phyloP scores from a whole-genome alignment of 805 yeast genomes.

The Candida arabinofermentans region DNA sequence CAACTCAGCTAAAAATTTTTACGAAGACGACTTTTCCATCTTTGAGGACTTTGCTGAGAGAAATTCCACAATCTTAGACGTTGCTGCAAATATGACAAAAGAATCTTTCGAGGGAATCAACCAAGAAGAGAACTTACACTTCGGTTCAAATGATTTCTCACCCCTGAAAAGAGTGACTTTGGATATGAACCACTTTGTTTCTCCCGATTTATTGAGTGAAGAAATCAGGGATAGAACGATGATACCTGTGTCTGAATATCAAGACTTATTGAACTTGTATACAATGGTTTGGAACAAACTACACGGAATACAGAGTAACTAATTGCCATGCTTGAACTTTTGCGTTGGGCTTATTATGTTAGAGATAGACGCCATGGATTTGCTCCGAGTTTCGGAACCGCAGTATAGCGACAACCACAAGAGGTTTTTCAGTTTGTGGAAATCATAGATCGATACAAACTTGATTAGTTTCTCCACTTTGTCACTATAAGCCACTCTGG shows the following conservation, averaged over 20 bases:
- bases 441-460: no score
- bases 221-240: conserved; percentile 9
- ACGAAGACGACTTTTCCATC: background rate
- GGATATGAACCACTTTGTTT: conserved; percentile 13
- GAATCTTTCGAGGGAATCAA: conserved; percentile 11
- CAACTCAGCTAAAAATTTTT: background rate
- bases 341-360: no score
- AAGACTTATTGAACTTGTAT: conserved; percentile 13
- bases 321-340: background rate
- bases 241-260: conserved; percentile 17
- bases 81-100: conserved; percentile 10
- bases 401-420: no score
- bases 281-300: conserved; percentile 7
- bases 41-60: conserved; percentile 11
- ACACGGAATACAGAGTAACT: background rate
- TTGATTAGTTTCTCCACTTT: no score
- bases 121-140: conserved; percentile 11
- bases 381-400: no score
- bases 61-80: conserved; percentile 11
- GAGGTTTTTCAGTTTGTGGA: no score
- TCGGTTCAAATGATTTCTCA: conserved; percentile 6
- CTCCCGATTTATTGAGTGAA: conserved; percentile 12
- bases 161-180: conserved; percentile 6
- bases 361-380: no score
- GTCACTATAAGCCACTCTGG: no score